Evolutionary conservation across 441 rosid species (phyloP), one percentile per base, ranked within the genome.

Genomic region (Dalechampia spathulata): DNA sequence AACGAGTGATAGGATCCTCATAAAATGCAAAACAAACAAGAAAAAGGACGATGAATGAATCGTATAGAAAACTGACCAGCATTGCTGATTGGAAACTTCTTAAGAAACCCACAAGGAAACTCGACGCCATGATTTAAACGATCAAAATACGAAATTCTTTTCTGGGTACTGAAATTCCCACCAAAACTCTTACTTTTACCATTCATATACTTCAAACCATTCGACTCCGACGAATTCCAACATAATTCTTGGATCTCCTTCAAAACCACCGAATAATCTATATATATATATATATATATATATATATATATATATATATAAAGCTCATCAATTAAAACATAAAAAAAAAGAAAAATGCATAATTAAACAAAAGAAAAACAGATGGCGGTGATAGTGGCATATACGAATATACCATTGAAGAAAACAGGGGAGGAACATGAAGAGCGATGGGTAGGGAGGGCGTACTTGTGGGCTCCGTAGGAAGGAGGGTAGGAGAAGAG

Each of bases 101-200:
- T 81, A 12, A 88, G 78, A 78, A 88, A 86, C 7, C 94, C 96
- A 48, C 98, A 88, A 17, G 98, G 98, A 61, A 89, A 63, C 61
- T 78, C 72, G 4, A 47, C 71, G 16, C 47, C 67, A 27, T 69
- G 61, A 28, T 78, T 52, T 0, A 72, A 53, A 66, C 62, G 83
- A 58, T 80, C 51, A 27, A 75, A 86, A 71, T 77, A 86, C 11
- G 91, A 82, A 68, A 86, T 28, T 57, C 98, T 77, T 73, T 69
- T 65, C 45, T 57, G 66, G 12, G 63, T 62, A 62, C 64, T 60
- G 44, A 88, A 79, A 63, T 76, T 81, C 51, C 96, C 95, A 36
- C 95, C 98, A 52, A 88, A 92, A 32, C 57, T 63, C 4, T 66
- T 65, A 20, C 73, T 57, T 34, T 68, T 64, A 15, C 76, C 85